Conservation (phyloP, 2,329 filamentous ascomycete species). For the Emmonsia crescens region DNA sequence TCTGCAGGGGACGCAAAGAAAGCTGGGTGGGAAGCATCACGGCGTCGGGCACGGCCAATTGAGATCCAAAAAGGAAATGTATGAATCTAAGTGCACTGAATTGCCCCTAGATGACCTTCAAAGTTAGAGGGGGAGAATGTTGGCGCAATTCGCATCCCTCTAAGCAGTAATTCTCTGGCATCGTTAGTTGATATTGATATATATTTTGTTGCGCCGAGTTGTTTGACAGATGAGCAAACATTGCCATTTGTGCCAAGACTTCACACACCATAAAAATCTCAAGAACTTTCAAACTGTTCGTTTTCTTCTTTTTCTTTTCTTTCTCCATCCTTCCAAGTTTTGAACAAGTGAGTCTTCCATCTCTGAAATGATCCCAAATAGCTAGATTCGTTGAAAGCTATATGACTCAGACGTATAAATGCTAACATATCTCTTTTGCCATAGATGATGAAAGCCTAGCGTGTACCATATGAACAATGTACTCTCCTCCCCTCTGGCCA, state of each 20-base stretch:
- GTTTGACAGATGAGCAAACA: constrained; percentile 8
- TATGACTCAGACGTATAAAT: constrained; percentile 23
- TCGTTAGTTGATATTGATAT: background rate
- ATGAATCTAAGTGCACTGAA: background rate
- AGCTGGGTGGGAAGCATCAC: constrained; percentile 17
- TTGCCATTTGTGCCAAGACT: background rate
- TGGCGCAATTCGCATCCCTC: background rate
- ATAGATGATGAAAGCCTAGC: constrained; percentile 99
- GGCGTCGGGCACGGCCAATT: background rate
- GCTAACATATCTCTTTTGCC: constrained; percentile 18
- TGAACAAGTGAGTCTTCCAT: constrained; percentile 65
- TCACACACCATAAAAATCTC: constrained; percentile 1
- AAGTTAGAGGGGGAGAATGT: background rate
- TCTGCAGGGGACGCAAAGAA: background rate
- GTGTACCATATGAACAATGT: constrained; percentile 76
- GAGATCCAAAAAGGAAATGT: background rate
- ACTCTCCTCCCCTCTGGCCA: constrained; percentile 54
- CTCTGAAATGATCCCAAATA: background rate
- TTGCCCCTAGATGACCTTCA: background rate
- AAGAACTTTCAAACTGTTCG: constrained; percentile 19
- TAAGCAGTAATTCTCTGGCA: background rate
- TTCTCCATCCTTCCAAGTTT: constrained; percentile 98
- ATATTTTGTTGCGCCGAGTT: background rate
- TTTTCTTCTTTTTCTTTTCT: constrained; percentile 34
- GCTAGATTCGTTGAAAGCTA: background rate